Percentiles rank a stretch among this genome's conserved stretches.
Conservation (phyloP, 108 stramenopile genomes). For the Pseudonitzschia delicatissima region DNA sequence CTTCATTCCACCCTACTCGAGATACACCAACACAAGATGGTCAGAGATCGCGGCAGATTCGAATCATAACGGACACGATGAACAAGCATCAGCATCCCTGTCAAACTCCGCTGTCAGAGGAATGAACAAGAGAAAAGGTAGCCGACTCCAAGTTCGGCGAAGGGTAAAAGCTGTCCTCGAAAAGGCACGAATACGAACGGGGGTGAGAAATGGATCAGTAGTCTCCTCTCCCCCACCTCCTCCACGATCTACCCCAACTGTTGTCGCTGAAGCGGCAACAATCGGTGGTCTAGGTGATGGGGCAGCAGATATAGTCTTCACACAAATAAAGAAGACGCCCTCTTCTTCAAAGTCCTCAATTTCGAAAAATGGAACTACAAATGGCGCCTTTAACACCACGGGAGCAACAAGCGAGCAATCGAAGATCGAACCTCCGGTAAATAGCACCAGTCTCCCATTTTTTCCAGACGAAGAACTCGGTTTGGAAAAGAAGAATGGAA, state of each 20-base stretch:
- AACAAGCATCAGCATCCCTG: not conserved
- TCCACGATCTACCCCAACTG: not conserved
- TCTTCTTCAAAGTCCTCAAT: not conserved
- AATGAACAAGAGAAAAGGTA: conserved; percentile 2
- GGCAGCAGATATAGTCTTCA: conserved; percentile 26
- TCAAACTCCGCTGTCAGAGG: conserved; percentile 13
- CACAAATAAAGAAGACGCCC: not conserved
- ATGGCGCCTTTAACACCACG: not conserved
- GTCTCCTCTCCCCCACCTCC: not conserved
- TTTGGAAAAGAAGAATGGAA: not conserved
- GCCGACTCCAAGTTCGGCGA: conserved; percentile 58
- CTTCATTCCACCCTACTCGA: not conserved
- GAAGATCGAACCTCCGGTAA: not conserved
- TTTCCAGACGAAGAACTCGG: conserved; percentile 15
- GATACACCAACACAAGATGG: not conserved
- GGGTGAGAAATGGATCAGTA: conserved; percentile 54
- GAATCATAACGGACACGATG: conserved; percentile 11
- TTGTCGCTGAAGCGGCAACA: conserved; percentile 60
- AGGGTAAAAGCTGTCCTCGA: conserved; percentile 66
- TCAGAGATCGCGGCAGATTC: not conserved
- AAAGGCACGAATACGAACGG: conserved; percentile 72
- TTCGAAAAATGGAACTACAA: not conserved
- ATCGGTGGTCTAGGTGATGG: conserved; percentile 56
- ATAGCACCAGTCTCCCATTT: not conserved
- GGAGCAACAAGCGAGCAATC: not conserved